A percentile compares a stretch with the other conserved stretches of the same genome.
Conservation (phyloP, 2,329 filamentous ascomycete species). For the Curvularia spicifera region DNA sequence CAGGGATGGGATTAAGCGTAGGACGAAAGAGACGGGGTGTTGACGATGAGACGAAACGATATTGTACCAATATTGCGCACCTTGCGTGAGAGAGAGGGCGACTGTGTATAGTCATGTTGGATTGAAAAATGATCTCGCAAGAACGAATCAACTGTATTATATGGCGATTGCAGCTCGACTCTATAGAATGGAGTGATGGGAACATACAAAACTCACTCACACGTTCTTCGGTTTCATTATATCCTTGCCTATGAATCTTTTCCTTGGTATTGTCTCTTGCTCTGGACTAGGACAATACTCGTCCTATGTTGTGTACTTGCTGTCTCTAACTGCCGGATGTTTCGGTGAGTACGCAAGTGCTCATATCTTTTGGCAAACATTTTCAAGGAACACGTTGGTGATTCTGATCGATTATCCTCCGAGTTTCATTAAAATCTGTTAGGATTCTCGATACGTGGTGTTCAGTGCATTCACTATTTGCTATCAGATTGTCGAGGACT, state of each 20-base stretch:
- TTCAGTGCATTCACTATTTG: not conserved
- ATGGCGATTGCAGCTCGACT: constrained; percentile 6
- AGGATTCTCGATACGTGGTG: not conserved
- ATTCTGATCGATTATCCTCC: accelerated
- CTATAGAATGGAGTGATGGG: constrained; percentile 1
- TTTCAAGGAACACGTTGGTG: too few relatives aligned
- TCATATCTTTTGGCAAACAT: not conserved
- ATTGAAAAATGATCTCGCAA: not conserved
- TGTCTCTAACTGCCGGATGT: not conserved
- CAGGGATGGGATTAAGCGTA: constrained; percentile 45
- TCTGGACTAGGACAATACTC: not conserved
- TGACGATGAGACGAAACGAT: constrained; percentile 16
- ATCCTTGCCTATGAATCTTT: not conserved
- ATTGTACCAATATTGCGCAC: constrained; percentile 13
- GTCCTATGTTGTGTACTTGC: not conserved
- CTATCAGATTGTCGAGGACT: not conserved
- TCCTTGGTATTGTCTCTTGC: not conserved
- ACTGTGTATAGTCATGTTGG: not conserved
- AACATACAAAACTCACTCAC: not conserved
- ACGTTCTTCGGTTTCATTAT: not conserved
- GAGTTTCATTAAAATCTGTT: not conserved
- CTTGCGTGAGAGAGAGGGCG: not conserved
- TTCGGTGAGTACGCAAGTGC: too few relatives aligned
- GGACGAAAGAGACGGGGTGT: not conserved
- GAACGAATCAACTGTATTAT: constrained; percentile 13